Base-by-base conservation (phyloP, 306 rosid genomes). In the Cajanus cajan region DNA sequence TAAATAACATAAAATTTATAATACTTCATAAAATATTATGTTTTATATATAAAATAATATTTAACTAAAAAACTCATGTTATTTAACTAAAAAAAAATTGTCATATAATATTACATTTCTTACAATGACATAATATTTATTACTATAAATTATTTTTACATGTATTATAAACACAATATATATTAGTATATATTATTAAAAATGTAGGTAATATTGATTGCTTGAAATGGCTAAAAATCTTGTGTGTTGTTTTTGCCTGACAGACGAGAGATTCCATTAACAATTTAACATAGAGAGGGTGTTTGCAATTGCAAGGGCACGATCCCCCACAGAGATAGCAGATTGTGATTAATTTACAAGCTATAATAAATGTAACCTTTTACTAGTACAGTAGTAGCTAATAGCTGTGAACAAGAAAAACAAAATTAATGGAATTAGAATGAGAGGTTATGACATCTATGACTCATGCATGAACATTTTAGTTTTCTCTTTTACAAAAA, bases 301-400 rank as follows among this genome's bases (percentile, higher is more conserved):
- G 45, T 73, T 73, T 73, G 63, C 80, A 77, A 48, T 45, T 57
- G 43, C 57, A 73, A 52, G 70, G 55, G 48, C 84, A 73, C 80
- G 16, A 66, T 74, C 73, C 74, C 77, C 81, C 68, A 82, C 14
- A 70, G 25, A 77, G 78, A 82, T 76, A 77, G 59, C 82, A 77
- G 73, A 77, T 50, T 77, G 85, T 48, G 62, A 77, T n/a, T n/a
- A n/a, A n/a, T 62, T 31, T 59, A 61, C 78, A 76, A 68, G 85
- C 78, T 39, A 54, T 76, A 47, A 6, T 82, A 76, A 76, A 82
- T 82, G 73, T 77, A 68, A 12, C 66, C 19, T 47, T 62, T 55
- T 52, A 28, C 31, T 3, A 28, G 2, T 28, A 28, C n/a, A 3
- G 2, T 28, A 13, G 63, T 34, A 47, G 12, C 59, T 47, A 63